Percentiles rank a stretch among this genome's conserved stretches.
Evolutionary conservation across 31 red algal genomes (phyloP).

Genomic region (Porphyra umbilicalis): DNA sequence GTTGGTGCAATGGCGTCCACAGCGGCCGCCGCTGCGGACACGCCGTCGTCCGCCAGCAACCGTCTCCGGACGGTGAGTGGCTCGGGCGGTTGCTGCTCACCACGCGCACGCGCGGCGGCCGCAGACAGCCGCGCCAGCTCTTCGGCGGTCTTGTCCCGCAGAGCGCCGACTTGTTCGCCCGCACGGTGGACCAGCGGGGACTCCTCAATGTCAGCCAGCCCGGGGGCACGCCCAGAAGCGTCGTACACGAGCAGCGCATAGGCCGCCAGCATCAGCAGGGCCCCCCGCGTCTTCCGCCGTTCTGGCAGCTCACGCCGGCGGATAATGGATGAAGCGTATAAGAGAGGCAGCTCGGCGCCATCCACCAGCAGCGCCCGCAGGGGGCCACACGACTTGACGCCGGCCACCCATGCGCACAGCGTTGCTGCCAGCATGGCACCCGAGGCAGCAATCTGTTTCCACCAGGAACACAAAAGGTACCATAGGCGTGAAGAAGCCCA

Average conservation of each 20-base stretch:
- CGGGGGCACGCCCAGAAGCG: conserved; percentile 46
- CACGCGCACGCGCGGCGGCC: background rate
- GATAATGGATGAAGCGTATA: conserved; percentile 43
- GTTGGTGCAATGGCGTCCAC: background rate
- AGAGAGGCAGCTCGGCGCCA: conserved; percentile 54
- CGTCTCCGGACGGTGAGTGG: background rate
- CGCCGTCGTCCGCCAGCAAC: background rate
- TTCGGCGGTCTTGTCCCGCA: conserved; percentile 15
- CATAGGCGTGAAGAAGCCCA: too few relatives aligned
- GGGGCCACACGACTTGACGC: conserved; percentile 38
- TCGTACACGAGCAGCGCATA: conserved; percentile 60
- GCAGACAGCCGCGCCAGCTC: background rate
- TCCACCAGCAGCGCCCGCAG: conserved; percentile 60
- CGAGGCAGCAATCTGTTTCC: background rate
- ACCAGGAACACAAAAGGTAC: background rate
- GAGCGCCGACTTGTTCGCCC: conserved; percentile 22
- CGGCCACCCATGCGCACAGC: conserved; percentile 41
- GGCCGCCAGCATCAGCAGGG: conserved; percentile 39
- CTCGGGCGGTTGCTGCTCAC: background rate
- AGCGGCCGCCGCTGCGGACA: background rate
- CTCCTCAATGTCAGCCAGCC: conserved; percentile 34
- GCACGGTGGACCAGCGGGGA: conserved; percentile 24
- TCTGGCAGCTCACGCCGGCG: conserved; percentile 45
- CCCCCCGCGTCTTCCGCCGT: conserved; percentile 51
- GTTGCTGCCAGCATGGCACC: conserved; percentile 23